Base-by-base conservation (phyloP, 306 rosid genomes). In the Luffa aegyptiaca region DNA sequence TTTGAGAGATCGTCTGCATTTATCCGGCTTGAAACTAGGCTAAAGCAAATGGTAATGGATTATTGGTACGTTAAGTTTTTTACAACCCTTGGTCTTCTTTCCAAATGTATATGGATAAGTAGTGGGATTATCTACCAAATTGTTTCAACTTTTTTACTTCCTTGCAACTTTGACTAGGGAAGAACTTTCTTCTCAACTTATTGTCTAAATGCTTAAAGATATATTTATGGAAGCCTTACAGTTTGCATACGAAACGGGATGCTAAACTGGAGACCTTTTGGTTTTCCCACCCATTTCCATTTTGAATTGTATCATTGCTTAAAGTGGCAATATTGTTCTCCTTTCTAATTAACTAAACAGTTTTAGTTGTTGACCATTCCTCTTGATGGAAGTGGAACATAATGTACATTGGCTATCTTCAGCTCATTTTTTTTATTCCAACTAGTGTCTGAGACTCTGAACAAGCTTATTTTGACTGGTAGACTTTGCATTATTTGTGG, bases 1-100 rank as follows among this genome's bases (percentile, higher is more conserved):
- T 95, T 95, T 84, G 98, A 95, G 90, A 85, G 93, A 85, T 95
- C 98, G 13, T 85, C 90, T 61, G 79, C 86, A 55, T 95, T 81
- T 85, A 74, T 87, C 70, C 89, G 98, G 84, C 84, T 95, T 78
- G 97, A 95, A 82, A 42, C 86, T 44, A 95, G 82, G 89, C 90
- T 92, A 86, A 95, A 91, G 78, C 93, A 92, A 86, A 92, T 95
- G 88, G 82, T 81, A 31, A 10, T 17, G 51, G 98, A 92, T 0
- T 95, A 91, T 85, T 95, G 98, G 98, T 95, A 87, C 61, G 97
- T 89, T 59, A 31, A 62, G 36, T 78, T 83, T 76, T 76, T 35
- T 61, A 35, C 62, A 53, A 77, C 58, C 51, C 33, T 31, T 3
- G 63, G 48, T 5, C 46, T 7, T 20, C 58, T 26, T 72, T 72